Evolutionary conservation across 495 filamentous ascomycete species (phyloP), one percentile per base, ranked within the genome.

Genomic region (Cairneyella variabilis): DNA sequence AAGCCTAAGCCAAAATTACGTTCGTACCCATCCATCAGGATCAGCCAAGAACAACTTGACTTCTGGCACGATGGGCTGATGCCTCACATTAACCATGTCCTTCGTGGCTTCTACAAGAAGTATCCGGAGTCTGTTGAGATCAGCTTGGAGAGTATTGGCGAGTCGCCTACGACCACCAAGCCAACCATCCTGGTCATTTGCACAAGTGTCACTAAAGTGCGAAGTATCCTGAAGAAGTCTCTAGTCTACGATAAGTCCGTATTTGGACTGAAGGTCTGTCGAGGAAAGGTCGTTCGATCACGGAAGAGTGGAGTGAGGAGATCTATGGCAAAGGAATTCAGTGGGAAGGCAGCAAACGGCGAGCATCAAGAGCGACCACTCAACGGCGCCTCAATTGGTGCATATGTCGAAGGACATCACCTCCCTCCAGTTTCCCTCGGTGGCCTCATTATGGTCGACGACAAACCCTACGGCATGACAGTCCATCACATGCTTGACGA

Each of bases 401-500:
- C 92, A 1, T 96, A 87, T 70, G 78, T 86, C 48, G 86, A 89
- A 39, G 84, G 89, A 42, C 80, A 85, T 37, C 91, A 95, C 59
- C 70, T 96, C 1, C 91, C 90, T 11, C 87, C 92, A 1, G 92
- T 93, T 3, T 90, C 90, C 9, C 91, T 91, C 65, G 92, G 92
- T 3, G 92, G 92, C 12, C 74, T 95, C 1, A 79, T 97, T 36
- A 70, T 93, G 7, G 83, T 96, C 6, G 90, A 97, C 65, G 82
- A 85, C 47, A 79, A 85, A 56, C 81, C 86, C 1, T 93, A 89
- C 63, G 92, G 91, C 7, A 89, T 97, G 85, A 96, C 87, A 16
- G 92, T 97, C 2, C 92, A 97, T 58, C 92, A 97, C 64, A 89
- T 97, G 83, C 76, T 97, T 1, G 92, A 97, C 58, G 81, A 86